Percentiles rank a stretch among this genome's conserved stretches.
phyloP scores from a whole-genome alignment of 163 green algal genomes.

The Volvox carteri region DNA sequence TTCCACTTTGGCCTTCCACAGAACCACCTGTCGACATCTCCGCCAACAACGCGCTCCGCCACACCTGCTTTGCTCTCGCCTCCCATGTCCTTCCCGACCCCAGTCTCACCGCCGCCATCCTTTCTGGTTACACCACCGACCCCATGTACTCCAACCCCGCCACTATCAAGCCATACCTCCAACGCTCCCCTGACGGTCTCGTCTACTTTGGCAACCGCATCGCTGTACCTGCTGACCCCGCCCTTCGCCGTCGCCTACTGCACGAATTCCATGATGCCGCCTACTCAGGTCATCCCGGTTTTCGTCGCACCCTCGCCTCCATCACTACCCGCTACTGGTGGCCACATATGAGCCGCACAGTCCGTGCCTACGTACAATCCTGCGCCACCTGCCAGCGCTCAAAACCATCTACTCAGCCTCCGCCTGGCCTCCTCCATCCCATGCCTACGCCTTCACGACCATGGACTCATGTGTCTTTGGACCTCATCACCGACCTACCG shows the following conservation, averaged over 20 bases:
- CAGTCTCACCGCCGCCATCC: too few species aligned
- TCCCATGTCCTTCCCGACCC: too few species aligned
- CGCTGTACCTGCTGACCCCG: too few species aligned
- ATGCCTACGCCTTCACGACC: background rate
- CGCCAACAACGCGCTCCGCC: too few species aligned
- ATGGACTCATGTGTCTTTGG: too few species aligned
- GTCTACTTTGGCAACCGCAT: constrained; percentile 55
- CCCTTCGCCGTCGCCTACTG: constrained; percentile 54
- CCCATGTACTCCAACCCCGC: too few species aligned
- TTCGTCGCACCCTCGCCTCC: constrained; percentile 65
- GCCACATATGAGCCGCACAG: too few species aligned
- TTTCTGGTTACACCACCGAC: too few species aligned
- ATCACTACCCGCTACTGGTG: too few species aligned
- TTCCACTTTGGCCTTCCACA: background rate
- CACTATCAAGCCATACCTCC: too few species aligned
- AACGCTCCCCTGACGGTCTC: constrained; percentile 39
- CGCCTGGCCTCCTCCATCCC: background rate
- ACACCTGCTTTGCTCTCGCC: too few species aligned
- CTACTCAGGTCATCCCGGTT: constrained; percentile 62
- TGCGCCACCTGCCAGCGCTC: background rate
- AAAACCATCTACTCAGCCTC: background rate
- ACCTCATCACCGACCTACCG: too few species aligned
- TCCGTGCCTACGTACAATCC: background rate
- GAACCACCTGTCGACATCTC: background rate
- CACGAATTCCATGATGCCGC: constrained; percentile 64